Evolutionary conservation across 306 rosid species (phyloP).

Genomic region (Alnus rubra): DNA sequence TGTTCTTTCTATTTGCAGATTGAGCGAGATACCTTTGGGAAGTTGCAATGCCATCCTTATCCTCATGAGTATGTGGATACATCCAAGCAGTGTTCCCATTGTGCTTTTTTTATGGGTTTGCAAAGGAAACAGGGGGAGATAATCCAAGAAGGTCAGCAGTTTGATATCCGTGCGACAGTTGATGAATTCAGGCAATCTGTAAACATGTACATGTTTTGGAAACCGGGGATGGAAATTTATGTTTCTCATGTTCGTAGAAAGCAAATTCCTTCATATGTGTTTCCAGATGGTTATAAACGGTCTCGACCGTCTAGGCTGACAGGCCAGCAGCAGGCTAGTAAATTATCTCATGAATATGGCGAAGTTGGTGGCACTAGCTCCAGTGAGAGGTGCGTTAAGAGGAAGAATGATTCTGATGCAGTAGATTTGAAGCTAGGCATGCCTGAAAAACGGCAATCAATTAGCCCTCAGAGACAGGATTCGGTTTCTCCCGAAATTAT

Average conservation of each 20-base stretch:
- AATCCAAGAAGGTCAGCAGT: slow-evolving; percentile 58
- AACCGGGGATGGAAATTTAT: slow-evolving; percentile 56
- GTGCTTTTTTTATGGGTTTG: slow-evolving; percentile 58
- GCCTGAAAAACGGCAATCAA: slow-evolving; percentile 33
- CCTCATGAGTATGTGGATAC: slow-evolving; percentile 43
- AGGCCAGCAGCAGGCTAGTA: slow-evolving; percentile 23
- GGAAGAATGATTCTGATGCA: slow-evolving; percentile 34
- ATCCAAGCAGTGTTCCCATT: slow-evolving; percentile 47
- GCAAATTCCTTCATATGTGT: slow-evolving; percentile 49
- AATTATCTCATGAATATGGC: slow-evolving; percentile 19
- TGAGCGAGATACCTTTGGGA: slow-evolving; percentile 53
- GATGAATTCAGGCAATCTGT: slow-evolving; percentile 51
- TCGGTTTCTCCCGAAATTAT: slow-evolving; percentile 38
- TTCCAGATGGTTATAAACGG: slow-evolving; percentile 45
- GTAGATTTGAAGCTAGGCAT: slow-evolving; percentile 28
- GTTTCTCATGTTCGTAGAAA: slow-evolving; percentile 55
- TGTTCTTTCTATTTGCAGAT: slow-evolving; percentile 31
- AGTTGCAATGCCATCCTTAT: slow-evolving; percentile 62
- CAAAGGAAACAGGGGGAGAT: slow-evolving; percentile 56
- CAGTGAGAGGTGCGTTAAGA: slow-evolving; percentile 37
- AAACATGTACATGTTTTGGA: slow-evolving; percentile 50
- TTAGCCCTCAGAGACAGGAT: slow-evolving; percentile 34
- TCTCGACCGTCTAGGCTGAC: slow-evolving; percentile 34
- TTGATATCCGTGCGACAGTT: slow-evolving; percentile 56
- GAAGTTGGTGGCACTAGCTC: slow-evolving; percentile 27